Conservation (phyloP, 179 eudicot species). For the Silene vulgaris region DNA sequence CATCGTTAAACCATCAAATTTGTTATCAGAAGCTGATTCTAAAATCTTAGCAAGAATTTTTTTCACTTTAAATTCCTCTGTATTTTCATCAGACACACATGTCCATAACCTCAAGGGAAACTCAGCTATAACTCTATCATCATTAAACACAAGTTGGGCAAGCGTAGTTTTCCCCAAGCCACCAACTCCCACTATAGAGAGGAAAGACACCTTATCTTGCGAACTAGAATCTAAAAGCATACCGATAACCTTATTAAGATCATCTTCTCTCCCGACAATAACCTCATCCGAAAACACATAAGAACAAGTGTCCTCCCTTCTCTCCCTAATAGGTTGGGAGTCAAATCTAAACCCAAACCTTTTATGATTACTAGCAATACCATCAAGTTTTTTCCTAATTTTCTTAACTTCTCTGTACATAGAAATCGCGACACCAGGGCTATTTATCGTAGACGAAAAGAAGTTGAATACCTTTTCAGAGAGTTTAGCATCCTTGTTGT, state of each 20-base stretch:
- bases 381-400: not conserved
- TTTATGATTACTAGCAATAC: constrained; percentile 1
- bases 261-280: constrained; percentile 8
- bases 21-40: not conserved
- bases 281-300: constrained; percentile 1
- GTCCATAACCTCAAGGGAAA: constrained; percentile 2
- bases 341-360: not conserved
- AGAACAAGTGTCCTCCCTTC: constrained; percentile 21
- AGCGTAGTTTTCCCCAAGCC: constrained; percentile 24
- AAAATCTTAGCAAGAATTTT: not conserved
- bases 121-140: not conserved
- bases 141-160: not conserved
- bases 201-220: not conserved
- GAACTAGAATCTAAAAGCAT: not conserved
- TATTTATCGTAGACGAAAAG: not conserved
- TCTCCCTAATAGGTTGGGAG: not conserved
- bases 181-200: constrained; percentile 23
- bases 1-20: not conserved
- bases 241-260: not conserved
- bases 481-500: not conserved
- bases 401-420: not conserved
- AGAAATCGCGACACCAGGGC: not conserved
- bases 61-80: not conserved
- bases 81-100: constrained; percentile 7
- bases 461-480: not conserved